These are phyloP conservation scores for Aeminium ludgeri DNA, from an alignment of 495 filamentous ascomycete species.

Conservation along the genomic window DNA sequence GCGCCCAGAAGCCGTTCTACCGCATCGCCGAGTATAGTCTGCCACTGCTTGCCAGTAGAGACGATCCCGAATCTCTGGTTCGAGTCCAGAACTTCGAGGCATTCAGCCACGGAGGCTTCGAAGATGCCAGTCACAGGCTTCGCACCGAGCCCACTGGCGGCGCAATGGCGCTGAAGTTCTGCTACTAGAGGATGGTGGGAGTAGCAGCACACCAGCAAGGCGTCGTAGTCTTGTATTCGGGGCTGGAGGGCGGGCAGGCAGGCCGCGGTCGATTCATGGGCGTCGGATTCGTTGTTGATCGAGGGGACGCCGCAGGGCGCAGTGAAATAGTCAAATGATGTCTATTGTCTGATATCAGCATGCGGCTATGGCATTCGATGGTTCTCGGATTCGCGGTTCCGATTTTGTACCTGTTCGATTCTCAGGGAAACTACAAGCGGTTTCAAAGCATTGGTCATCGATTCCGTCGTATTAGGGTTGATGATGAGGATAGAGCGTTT, in stretches of 20 bases:
- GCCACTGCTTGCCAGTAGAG: slow-evolving; percentile 73
- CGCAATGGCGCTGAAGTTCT: slow-evolving; percentile 24
- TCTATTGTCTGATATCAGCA: slow-evolving; percentile 19
- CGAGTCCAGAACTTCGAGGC: slow-evolving; percentile 33
- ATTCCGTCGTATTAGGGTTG: slow-evolving; percentile 73
- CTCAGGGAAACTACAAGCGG: slow-evolving; percentile 42
- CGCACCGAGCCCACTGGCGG: not conserved
- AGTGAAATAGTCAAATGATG: slow-evolving; percentile 40
- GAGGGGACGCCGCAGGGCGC: slow-evolving; percentile 38
- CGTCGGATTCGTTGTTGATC: slow-evolving; percentile 48
- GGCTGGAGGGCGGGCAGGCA: slow-evolving; percentile 39
- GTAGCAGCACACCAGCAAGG: slow-evolving; percentile 75
- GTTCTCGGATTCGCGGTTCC: slow-evolving; percentile 7
- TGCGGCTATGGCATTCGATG: not conserved
- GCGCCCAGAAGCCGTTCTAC: slow-evolving; percentile 37
- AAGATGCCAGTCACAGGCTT: slow-evolving; percentile 71
- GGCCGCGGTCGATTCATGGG: slow-evolving; percentile 31
- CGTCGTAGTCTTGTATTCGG: slow-evolving; percentile 43
- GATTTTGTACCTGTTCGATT: slow-evolving; percentile 33
- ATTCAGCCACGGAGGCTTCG: slow-evolving; percentile 53
- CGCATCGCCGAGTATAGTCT: slow-evolving; percentile 46
- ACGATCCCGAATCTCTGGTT: slow-evolving; percentile 68
- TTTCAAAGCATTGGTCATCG: slow-evolving; percentile 65
- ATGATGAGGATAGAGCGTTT: slow-evolving; percentile 50
- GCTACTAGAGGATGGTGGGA: slow-evolving; percentile 69